Base-by-base conservation (phyloP, 441 rosid genomes). In the Arabidopsis hybrid region DNA sequence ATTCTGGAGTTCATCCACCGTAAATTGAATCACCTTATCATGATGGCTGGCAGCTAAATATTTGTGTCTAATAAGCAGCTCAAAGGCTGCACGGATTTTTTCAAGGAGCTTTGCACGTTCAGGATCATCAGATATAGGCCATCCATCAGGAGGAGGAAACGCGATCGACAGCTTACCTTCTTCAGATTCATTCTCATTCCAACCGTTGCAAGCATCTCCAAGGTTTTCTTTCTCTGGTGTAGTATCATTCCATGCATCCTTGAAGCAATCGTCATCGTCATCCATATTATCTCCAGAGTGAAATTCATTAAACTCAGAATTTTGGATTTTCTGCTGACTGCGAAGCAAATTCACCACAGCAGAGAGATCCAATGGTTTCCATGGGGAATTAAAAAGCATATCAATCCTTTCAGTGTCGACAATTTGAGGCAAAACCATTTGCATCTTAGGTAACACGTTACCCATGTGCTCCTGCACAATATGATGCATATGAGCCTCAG, bases 291-390 rank as follows among this genome's bases (percentile, higher is more conserved):
- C 81, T 38, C 76, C 81, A 1, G 73, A 70, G 80, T 63, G 82
- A 59, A 85, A 69, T 72, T 83, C 86, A 18, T 60, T 74, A 65
- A 74, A 52, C 43, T 84, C 89, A 43, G 78, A 35, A 35, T 80
- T 82, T 71, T 55, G 85, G 52, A 78, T 60, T 78, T 87, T 82
- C 63, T 80, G 81, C 83, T 68, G 81, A 75, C 69, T 81, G 57
- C 75, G 80, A 56, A 87, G 83, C 87, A 95, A 80, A 74, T 87
- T 81, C 70, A 81, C 73, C 0, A 87, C 82, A 26, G 92, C 85
- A 57, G 86, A 82, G 75, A 89, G 69, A 85, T 95, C 98, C 65
- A 95, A 67, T 7, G 99, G 98, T 82, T 88, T 90, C 99, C 98
- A 92, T 67, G 89, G 78, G 69, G 83, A 82, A 66, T 68, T 91